Conservation (phyloP, 768 basidiomycete genomes). For the Boletales sp. region DNA sequence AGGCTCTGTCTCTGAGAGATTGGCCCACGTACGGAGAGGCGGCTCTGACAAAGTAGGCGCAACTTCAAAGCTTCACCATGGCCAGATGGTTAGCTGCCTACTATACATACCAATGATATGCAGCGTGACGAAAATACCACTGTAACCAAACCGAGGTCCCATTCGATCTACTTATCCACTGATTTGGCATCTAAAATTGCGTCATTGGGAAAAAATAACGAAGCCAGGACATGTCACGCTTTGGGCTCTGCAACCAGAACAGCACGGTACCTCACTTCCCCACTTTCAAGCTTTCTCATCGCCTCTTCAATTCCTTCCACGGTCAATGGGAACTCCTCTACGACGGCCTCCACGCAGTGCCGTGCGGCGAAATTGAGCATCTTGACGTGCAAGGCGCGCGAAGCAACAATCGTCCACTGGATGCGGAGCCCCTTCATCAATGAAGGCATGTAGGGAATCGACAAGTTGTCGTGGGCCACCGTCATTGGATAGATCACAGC, state of each 20-base stretch:
- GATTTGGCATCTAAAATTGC: too few relatives aligned
- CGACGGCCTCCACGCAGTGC: conserved; percentile 26
- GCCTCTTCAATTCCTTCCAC: conserved; percentile 30
- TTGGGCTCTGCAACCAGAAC: conserved; percentile 22
- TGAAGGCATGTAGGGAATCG: conserved; percentile 11
- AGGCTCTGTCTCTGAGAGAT: too few relatives aligned
- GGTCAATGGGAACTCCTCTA: conserved; percentile 31
- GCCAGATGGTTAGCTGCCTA: too few relatives aligned
- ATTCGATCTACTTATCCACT: too few relatives aligned
- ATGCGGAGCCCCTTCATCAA: conserved; percentile 17
- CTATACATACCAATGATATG: too few relatives aligned
- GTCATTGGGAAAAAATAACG: too few relatives aligned
- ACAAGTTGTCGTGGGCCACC: conserved; percentile 12
- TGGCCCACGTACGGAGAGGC: too few relatives aligned
- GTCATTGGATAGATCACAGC: conserved; percentile 20
- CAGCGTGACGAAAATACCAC: too few relatives aligned
- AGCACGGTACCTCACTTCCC: conserved; percentile 31
- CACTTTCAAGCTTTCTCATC: conserved; percentile 20
- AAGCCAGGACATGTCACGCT: neutral
- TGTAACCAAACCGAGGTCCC: too few relatives aligned
- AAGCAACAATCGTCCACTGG: conserved; percentile 23
- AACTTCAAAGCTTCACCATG: too few relatives aligned
- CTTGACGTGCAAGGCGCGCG: conserved; percentile 25
- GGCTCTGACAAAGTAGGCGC: too few relatives aligned
- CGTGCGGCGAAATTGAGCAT: conserved; percentile 36